These are phyloP conservation scores for Solanum chiquidenum DNA, from an alignment of 257 asterid genomes.

Conservation along the genomic window DNA sequence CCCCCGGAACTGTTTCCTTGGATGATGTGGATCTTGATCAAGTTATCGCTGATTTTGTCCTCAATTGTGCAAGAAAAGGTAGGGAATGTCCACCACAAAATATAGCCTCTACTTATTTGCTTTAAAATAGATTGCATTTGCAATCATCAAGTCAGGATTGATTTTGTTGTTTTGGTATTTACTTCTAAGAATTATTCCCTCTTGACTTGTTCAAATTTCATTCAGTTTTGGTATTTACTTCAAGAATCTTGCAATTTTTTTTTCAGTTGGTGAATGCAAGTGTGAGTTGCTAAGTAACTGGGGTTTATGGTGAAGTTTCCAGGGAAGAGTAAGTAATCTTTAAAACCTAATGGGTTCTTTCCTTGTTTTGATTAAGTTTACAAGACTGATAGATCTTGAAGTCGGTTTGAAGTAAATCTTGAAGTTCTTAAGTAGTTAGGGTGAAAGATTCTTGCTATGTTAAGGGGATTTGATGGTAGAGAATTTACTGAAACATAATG, in stretches of 20 bases:
- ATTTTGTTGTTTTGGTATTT: neutral
- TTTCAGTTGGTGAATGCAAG: neutral
- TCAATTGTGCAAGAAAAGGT: conserved; percentile 90
- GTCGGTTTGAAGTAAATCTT: neutral
- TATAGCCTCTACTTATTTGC: neutral
- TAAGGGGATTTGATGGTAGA: neutral
- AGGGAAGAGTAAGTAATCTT: neutral
- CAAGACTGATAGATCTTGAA: neutral
- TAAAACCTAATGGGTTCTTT: neutral
- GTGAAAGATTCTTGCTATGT: neutral
- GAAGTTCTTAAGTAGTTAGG: neutral
- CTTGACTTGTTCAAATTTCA: neutral
- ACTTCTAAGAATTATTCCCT: neutral
- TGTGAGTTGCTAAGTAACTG: neutral
- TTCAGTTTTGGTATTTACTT: neutral
- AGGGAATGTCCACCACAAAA: neutral
- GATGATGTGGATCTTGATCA: conserved; percentile 98
- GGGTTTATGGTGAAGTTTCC: neutral
- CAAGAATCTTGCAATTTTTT: neutral
- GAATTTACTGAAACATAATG: neutral
- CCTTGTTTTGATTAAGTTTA: neutral
- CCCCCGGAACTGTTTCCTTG: conserved; percentile 97
- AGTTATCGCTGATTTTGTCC: conserved; percentile 83
- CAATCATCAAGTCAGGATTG: no score
- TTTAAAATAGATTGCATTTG: no score